Base-by-base conservation (phyloP, 495 filamentous ascomycete species). In the Aspergillus baeticus region DNA sequence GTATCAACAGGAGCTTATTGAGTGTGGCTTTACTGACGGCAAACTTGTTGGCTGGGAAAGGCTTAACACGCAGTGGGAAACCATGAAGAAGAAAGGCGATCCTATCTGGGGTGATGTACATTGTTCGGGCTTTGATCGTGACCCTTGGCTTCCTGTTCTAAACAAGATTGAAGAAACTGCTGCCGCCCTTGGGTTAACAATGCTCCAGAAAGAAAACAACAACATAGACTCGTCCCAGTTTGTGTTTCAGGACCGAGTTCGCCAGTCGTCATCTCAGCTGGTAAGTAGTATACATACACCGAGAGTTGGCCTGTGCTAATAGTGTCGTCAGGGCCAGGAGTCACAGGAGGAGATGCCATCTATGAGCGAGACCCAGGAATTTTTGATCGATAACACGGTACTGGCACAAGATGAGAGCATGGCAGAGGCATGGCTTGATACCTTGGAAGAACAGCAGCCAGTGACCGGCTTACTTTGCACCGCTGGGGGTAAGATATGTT, bases 71-170 rank as follows among this genome's bases (percentile, higher is more conserved):
- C 73, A 73, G 37, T 71, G 69, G 67, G 14, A 10, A 0, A 54
- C 56, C 18, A 57, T 75, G 57, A 49, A 20, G n/a, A 15, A 48
- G 2, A 14, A 33, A 6, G 37, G 41, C 0, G 48, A 69, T 14
- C 23, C 43, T 0, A 52, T 69, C 0, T 75, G 69, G 68, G 35
- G 41, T 0, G 42, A 63, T n/a, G 69, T 75, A 0, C 65, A 72
- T 29, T 8, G 54, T 0, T 64, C 62, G 0, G 48, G 51, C 1
- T 70, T 70, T 55, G 45, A 53, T 4, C 46, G 31, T 2, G 37
- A 67, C 6, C 43, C 45, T 6, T 75, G 67, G 63, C 49, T 29
- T 7, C 29, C 55, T 3, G 31, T 63, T 1, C 46, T 72, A 2
- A 15, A 50, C 17, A 46, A n/a, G 6, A 70, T 76, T 20, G 42